Percentiles rank a stretch among this genome's conserved stretches.
These are phyloP conservation scores for Leccinum uliginosum DNA, from an alignment of 768 basidiomycete species.

Conservation along the genomic window DNA sequence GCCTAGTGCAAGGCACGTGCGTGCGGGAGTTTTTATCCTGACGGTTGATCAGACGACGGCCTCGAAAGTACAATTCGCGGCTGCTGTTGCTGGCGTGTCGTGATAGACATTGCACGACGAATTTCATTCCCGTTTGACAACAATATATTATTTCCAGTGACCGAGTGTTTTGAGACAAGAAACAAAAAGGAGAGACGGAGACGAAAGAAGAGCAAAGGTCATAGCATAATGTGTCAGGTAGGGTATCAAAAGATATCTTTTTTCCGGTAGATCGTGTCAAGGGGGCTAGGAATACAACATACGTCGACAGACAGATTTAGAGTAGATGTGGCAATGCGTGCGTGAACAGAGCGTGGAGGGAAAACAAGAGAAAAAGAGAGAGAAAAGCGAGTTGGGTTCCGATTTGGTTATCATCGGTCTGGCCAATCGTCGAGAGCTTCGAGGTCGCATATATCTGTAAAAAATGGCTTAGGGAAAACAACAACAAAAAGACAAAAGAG, in stretches of 20 bases:
- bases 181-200: not conserved
- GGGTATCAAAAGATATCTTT: not conserved
- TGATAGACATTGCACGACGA: not conserved
- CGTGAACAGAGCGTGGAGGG: not conserved
- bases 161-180: slow-evolving; percentile 1
- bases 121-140: not conserved
- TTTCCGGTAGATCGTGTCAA: not conserved
- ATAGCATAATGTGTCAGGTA: slow-evolving; percentile 9
- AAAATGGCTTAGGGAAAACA: slow-evolving; percentile 4
- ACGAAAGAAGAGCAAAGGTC: not conserved
- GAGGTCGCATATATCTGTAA: slow-evolving; percentile 26
- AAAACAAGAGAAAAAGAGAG: not conserved
- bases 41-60: too few species aligned
- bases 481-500: not conserved
- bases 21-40: not conserved
- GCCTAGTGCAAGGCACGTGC: too few species aligned
- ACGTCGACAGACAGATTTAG: slow-evolving; percentile 12
- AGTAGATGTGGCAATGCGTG: slow-evolving; percentile 20
- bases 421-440: slow-evolving; percentile 22
- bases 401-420: slow-evolving; percentile 14
- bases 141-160: slow-evolving; percentile 5
- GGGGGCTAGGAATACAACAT: slow-evolving; percentile 19
- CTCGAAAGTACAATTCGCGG: too few species aligned
- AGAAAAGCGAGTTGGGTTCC: not conserved
- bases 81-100: too few species aligned